A percentile compares a stretch with the other conserved stretches of the same genome.
phyloP scores from a whole-genome alignment of 148 eudicot species.

The Silene conica region DNA sequence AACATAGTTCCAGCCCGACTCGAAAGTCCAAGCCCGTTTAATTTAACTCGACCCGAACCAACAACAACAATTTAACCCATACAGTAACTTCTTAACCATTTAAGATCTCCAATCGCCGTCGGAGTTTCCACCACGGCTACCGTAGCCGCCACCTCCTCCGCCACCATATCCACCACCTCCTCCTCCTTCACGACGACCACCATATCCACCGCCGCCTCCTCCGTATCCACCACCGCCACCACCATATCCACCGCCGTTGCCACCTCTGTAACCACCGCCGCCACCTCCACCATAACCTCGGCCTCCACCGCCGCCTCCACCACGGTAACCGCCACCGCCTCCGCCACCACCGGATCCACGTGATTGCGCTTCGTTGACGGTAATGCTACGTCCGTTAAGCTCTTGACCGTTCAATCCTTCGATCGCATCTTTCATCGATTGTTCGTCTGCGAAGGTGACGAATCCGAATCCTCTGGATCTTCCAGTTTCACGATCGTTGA shows the following conservation, averaged over 20 bases:
- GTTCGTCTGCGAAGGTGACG: slow-evolving; percentile 59
- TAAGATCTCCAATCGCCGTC: slow-evolving; percentile 59
- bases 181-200: slow-evolving; percentile 10
- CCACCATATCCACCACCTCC: slow-evolving; percentile 23
- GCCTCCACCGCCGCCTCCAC: slow-evolving; percentile 20
- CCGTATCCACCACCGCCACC: slow-evolving; percentile 20
- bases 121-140: slow-evolving; percentile 22
- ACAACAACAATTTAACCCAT: not conserved
- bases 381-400: slow-evolving; percentile 76
- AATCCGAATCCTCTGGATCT: slow-evolving; percentile 88
- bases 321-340: slow-evolving; percentile 25
- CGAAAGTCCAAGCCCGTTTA: slow-evolving; percentile 10
- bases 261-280: slow-evolving; percentile 21
- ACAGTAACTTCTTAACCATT: not conserved
- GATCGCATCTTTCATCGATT: slow-evolving; percentile 66
- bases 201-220: slow-evolving; percentile 12
- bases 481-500: slow-evolving; percentile 80
- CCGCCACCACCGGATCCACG: slow-evolving; percentile 61
- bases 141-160: slow-evolving; percentile 10
- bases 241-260: slow-evolving; percentile 26
- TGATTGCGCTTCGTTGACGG: slow-evolving; percentile 87
- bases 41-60: not conserved
- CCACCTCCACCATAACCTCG: slow-evolving; percentile 27
- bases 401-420: slow-evolving; percentile 69
- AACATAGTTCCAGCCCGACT: slow-evolving; percentile 16